Evolutionary conservation across 2,329 filamentous ascomycete species (phyloP).

Genomic region (Botrytis sinoallii): DNA sequence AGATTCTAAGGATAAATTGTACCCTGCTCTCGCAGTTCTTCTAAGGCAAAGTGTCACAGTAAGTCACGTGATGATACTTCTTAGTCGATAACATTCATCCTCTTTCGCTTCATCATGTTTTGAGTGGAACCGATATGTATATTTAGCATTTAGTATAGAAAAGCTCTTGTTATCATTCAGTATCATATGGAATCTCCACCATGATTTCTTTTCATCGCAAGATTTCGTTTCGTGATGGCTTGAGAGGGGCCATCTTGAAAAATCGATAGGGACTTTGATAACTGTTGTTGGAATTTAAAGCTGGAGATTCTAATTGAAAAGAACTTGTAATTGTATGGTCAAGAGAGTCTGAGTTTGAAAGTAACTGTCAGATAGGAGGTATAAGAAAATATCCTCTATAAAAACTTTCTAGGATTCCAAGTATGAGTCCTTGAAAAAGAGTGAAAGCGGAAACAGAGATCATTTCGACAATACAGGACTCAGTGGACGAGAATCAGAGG

Average conservation of each 20-base stretch:
- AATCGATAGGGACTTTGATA: too few species aligned
- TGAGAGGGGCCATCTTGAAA: not conserved
- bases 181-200: not conserved
- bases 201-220: not conserved
- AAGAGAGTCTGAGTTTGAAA: rapidly evolving
- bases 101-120: not conserved
- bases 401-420: not conserved
- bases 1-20: too few species aligned
- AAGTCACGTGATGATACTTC: rapidly evolving
- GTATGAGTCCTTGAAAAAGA: not conserved
- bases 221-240: not conserved
- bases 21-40: too few species aligned
- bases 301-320: rapidly evolving
- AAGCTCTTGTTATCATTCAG: not conserved
- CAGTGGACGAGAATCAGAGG: not conserved
- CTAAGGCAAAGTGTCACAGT: too few species aligned
- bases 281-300: too few species aligned
- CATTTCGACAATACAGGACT: not conserved
- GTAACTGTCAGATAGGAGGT: not conserved
- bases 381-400: not conserved
- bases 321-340: rapidly evolving
- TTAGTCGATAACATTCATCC: rapidly evolving
- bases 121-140: not conserved
- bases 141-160: rapidly evolving
- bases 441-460: not conserved